Percentiles rank a stretch among this genome's conserved stretches.
phyloP scores from a whole-genome alignment of 2,329 filamentous ascomycete genomes.

The Chaetomium globosum region DNA sequence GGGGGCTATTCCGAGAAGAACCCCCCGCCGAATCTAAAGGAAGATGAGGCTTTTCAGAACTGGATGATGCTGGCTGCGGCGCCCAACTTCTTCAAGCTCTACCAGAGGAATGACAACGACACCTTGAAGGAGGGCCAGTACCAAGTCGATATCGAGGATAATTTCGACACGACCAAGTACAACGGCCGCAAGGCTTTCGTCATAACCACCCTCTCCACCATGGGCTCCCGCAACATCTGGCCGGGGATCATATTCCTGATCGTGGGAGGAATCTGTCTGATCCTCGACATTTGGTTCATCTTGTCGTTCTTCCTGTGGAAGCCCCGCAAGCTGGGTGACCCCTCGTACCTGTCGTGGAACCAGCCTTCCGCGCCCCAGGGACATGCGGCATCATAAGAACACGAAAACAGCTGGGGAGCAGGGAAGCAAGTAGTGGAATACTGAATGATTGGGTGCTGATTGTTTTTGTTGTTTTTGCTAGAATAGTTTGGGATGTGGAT shows the following conservation, averaged over 20 bases:
- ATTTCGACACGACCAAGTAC: constrained; percentile 53
- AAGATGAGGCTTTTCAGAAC: constrained; percentile 86
- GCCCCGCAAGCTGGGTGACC: constrained; percentile 95
- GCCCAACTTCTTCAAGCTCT: constrained; percentile 92
- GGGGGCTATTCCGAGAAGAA: constrained; percentile 66
- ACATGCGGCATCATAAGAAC: constrained; percentile 28
- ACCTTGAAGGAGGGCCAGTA: constrained; percentile 73
- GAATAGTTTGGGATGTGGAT: constrained; percentile 28
- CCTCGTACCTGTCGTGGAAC: constrained; percentile 97
- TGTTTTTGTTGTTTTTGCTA: constrained; percentile 23
- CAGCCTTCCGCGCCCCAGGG: constrained; percentile 49
- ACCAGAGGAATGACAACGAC: constrained; percentile 74
- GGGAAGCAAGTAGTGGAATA: background rate
- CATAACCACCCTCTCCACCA: constrained; percentile 85
- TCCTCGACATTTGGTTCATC: constrained; percentile 86
- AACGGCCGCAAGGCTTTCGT: constrained; percentile 87
- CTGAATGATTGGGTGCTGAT: constrained; percentile 13
- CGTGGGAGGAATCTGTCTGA: constrained; percentile 87
- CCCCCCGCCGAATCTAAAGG: constrained; percentile 70
- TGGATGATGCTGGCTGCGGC: constrained; percentile 98
- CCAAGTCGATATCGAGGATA: constrained; percentile 66
- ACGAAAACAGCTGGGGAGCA: background rate
- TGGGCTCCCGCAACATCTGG: constrained; percentile 94
- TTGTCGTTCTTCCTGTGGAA: constrained; percentile 81
- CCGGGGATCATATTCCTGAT: constrained; percentile 95